Conservation (phyloP, 1,284 basidiomycete genomes). For the Naganishia sp. region DNA sequence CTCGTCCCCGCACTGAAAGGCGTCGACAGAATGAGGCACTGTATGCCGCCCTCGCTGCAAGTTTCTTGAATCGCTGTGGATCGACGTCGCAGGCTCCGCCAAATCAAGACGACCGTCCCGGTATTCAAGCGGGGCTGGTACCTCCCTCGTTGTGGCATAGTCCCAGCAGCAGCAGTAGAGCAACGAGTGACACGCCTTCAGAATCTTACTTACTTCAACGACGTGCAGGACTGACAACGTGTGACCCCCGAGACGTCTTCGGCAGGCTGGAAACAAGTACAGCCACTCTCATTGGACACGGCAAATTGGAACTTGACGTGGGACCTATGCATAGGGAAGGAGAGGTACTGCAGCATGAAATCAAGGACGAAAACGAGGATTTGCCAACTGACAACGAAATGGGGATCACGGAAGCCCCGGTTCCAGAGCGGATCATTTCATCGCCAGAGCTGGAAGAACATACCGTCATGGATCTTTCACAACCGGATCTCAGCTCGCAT, state of each 20-base stretch:
- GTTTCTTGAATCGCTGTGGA: conserved; percentile 18
- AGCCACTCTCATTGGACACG: not conserved
- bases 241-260: conserved; percentile 26
- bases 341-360: not conserved
- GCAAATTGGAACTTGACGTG: not conserved
- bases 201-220: conserved; percentile 1
- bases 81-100: not conserved
- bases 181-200: conserved; percentile 8
- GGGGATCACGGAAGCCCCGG: too few species aligned
- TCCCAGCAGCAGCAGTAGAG: not conserved
- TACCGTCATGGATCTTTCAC: too few species aligned
- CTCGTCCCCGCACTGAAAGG: not conserved
- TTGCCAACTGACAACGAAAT: too few species aligned
- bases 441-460: too few species aligned
- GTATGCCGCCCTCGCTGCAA: conserved; percentile 11
- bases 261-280: not conserved
- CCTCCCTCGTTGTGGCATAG: not conserved
- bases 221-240: conserved; percentile 1
- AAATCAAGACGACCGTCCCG: not conserved
- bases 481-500: too few species aligned
- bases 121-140: not conserved
- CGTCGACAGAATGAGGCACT: conserved; percentile 19
- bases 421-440: too few species aligned
- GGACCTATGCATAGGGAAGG: not conserved
- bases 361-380: not conserved